phyloP scores from a whole-genome alignment of 163 green algal species.

The Chloromonas sp. region DNA sequence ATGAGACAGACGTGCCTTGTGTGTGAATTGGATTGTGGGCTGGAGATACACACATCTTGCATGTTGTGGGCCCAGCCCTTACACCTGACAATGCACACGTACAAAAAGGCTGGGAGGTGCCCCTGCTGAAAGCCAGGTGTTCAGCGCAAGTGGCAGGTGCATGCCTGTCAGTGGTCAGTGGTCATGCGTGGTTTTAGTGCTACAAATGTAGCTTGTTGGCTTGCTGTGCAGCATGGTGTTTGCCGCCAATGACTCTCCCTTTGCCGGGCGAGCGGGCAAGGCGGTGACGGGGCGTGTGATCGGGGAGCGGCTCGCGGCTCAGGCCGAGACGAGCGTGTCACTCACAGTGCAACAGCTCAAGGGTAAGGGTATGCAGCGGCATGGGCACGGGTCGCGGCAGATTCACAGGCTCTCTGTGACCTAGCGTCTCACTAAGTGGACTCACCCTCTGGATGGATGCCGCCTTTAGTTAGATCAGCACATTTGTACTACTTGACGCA shows the following conservation, averaged over 20 bases:
- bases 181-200: too few species aligned
- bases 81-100: neutral
- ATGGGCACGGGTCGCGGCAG: neutral
- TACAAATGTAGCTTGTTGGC: too few species aligned
- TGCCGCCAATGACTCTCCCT: constrained; percentile 73
- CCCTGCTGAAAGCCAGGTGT: too few species aligned
- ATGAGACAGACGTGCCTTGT: neutral
- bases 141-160: too few species aligned
- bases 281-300: constrained; percentile 79
- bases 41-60: neutral
- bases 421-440: neutral
- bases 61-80: neutral
- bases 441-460: too few species aligned
- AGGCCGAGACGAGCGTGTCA: constrained; percentile 34
- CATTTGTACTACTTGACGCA: too few species aligned
- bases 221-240: constrained; percentile 63
- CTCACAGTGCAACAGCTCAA: constrained; percentile 22
- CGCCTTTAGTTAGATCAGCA: too few species aligned
- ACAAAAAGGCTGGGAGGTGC: too few species aligned
- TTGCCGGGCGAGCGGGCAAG: constrained; percentile 69
- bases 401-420: neutral
- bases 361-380: constrained; percentile 6
- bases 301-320: constrained; percentile 63
- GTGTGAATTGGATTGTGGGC: neutral
- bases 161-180: too few species aligned